phyloP scores from a whole-genome alignment of 345 rosid genomes.

The Eucalyptus pauciflora region DNA sequence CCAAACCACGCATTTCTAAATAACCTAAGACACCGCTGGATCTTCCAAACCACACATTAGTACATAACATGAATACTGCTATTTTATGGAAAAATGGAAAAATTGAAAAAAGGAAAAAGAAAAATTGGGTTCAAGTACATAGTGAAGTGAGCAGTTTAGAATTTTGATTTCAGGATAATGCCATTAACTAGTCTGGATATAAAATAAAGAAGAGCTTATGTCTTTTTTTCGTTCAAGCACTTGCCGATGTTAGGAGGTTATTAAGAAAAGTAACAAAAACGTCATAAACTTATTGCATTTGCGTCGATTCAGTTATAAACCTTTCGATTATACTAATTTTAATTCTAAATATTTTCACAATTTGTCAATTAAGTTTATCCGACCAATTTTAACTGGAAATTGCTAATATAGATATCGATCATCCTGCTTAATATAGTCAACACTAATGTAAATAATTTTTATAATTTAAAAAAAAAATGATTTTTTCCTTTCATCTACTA shows the following conservation, averaged over 20 bases:
- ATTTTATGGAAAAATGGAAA: neutral
- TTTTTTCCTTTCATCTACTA: too few relatives aligned
- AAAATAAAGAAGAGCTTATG: neutral
- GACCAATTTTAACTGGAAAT: too few relatives aligned
- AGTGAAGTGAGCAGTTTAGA: neutral
- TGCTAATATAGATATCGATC: neutral
- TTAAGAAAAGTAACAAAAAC: neutral
- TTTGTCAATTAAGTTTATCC: too few relatives aligned
- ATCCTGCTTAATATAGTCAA: neutral
- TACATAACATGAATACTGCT: neutral
- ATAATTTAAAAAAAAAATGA: too few relatives aligned
- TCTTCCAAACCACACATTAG: neutral
- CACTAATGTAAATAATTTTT: neutral
- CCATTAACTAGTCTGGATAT: neutral
- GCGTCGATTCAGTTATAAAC: fast-evolving
- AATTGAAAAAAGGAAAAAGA: neutral
- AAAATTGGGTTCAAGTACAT: neutral
- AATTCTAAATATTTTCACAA: too few relatives aligned
- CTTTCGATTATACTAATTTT: too few relatives aligned
- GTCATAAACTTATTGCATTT: fast-evolving
- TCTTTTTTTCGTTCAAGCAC: neutral
- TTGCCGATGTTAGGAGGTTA: neutral
- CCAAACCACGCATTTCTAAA: neutral
- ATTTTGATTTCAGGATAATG: neutral
- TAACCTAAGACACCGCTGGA: neutral